These are phyloP conservation scores for Microdochium bolleyi DNA, from an alignment of 2,329 filamentous ascomycete species.

Conservation along the genomic window DNA sequence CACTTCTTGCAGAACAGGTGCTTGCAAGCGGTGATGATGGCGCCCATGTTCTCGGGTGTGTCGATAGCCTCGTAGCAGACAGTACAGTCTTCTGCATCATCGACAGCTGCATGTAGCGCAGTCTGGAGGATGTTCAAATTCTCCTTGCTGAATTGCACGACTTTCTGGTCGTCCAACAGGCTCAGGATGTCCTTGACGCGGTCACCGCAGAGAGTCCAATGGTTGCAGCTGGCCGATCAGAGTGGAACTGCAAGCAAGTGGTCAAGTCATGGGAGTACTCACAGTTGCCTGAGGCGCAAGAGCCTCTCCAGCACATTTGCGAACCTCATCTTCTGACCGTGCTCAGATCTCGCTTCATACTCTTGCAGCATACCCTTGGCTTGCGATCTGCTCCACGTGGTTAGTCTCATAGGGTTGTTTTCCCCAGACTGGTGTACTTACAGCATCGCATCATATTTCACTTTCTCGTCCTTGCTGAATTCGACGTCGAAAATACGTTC, in stretches of 20 bases:
- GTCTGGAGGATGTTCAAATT: conserved; percentile 67
- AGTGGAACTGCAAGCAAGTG: conserved; percentile 9
- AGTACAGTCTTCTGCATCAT: conserved; percentile 74
- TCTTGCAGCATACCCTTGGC: conserved; percentile 63
- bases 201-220: conserved; percentile 75
- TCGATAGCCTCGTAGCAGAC: conserved; percentile 70
- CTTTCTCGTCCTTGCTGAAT: conserved; percentile 65
- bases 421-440: too few relatives aligned
- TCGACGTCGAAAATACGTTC: conserved; percentile 71
- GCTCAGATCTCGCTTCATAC: conserved; percentile 39
- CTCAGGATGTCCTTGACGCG: conserved; percentile 66
- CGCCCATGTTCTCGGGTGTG: conserved; percentile 27
- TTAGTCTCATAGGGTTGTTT: too few relatives aligned
- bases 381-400: conserved; percentile 35
- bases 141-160: conserved; percentile 63
- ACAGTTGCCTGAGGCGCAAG: conserved; percentile 71
- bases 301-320: conserved; percentile 73
- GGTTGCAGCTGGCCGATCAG: conserved; percentile 52
- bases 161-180: conserved; percentile 57
- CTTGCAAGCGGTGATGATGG: conserved; percentile 79
- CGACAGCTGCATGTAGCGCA: conserved; percentile 67
- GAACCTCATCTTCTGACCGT: conserved; percentile 48
- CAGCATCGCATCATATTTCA: conserved; percentile 69
- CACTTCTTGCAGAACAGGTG: conserved; percentile 72
- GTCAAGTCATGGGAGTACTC: conserved; percentile 19